Conservation (phyloP, 2,329 filamentous ascomycete genomes). For the Xylariaceae sp. region DNA sequence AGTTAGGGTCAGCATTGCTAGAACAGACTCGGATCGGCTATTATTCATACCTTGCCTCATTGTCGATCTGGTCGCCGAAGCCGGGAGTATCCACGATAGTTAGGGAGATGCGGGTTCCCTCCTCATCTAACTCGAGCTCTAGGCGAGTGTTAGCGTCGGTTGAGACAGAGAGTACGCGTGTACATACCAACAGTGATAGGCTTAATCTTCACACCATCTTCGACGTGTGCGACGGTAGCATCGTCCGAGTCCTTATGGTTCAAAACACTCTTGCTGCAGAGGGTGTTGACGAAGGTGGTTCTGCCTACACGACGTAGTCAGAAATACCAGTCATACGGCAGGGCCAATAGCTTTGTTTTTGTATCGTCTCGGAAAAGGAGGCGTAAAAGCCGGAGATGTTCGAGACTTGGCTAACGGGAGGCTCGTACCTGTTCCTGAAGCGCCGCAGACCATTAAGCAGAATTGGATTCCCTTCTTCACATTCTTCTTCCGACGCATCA, state of each 20-base stretch:
- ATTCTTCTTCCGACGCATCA: slow-evolving; percentile 99
- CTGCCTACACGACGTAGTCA: slow-evolving; percentile 66
- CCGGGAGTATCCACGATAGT: slow-evolving; percentile 98
- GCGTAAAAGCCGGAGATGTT: slow-evolving; percentile 3
- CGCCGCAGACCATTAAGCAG: slow-evolving; percentile 99
- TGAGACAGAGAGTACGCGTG: not conserved
- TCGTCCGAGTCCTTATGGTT: slow-evolving; percentile 93
- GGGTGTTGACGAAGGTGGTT: slow-evolving; percentile 99
- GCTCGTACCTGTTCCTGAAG: slow-evolving; percentile 90
- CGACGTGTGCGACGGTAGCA: slow-evolving; percentile 82
- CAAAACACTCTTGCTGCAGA: slow-evolving; percentile 93
- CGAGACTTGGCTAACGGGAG: slow-evolving; percentile 16
- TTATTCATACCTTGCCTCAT: slow-evolving; percentile 82
- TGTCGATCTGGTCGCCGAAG: slow-evolving; percentile 98
- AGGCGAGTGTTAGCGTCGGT: slow-evolving; percentile 33
- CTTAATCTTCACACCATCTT: slow-evolving; percentile 98
- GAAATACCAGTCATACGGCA: slow-evolving; percentile 1
- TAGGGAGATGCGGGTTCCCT: slow-evolving; percentile 96
- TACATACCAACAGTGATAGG: slow-evolving; percentile 91
- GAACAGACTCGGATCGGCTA: not conserved
- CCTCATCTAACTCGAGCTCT: slow-evolving; percentile 97
- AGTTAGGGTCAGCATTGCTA: slow-evolving; percentile 2
- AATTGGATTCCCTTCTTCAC: slow-evolving; percentile 99
- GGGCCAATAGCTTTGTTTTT: slow-evolving; percentile 10
- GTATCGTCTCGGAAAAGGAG: not conserved